Conservation (phyloP, 768 basidiomycete species). For the Gloeopeniophorella convolvens region DNA sequence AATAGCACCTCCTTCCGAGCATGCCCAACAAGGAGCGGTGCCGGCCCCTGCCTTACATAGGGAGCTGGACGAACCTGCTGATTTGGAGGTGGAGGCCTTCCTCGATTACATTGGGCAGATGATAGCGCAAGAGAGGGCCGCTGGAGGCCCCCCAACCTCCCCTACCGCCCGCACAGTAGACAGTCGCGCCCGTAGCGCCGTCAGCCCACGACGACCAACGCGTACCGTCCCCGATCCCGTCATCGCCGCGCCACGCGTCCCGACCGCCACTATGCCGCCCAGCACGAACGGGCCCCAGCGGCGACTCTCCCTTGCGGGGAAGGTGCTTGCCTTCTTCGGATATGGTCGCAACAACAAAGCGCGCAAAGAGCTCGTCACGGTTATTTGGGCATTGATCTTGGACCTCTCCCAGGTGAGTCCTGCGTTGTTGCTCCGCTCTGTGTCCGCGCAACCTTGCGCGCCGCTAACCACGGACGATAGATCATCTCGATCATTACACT, state of each 20-base stretch:
- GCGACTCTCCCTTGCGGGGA: slow-evolving; percentile 12
- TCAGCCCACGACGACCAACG: background rate
- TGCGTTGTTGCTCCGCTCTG: background rate
- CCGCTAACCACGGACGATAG: slow-evolving; percentile 30
- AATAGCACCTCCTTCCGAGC: background rate
- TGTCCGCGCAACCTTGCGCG: slow-evolving; percentile 12
- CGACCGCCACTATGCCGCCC: background rate
- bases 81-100: background rate
- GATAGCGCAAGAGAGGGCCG: background rate
- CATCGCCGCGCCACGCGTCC: background rate
- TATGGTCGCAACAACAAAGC: slow-evolving; percentile 45
- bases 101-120: slow-evolving; percentile 6
- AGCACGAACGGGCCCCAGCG: background rate
- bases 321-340: slow-evolving; percentile 40
- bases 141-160: background rate
- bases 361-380: slow-evolving; percentile 46
- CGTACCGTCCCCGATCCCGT: background rate
- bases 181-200: background rate
- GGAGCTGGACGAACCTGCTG: background rate
- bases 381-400: slow-evolving; percentile 46
- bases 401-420: slow-evolving; percentile 47
- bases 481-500: slow-evolving; percentile 45
- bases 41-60: background rate
- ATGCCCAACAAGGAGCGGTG: background rate
- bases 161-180: background rate